A percentile compares a stretch with the other conserved stretches of the same genome.
Evolutionary conservation across 73 alveolate species (phyloP).

Genomic region (Symbiodinium natans): DNA sequence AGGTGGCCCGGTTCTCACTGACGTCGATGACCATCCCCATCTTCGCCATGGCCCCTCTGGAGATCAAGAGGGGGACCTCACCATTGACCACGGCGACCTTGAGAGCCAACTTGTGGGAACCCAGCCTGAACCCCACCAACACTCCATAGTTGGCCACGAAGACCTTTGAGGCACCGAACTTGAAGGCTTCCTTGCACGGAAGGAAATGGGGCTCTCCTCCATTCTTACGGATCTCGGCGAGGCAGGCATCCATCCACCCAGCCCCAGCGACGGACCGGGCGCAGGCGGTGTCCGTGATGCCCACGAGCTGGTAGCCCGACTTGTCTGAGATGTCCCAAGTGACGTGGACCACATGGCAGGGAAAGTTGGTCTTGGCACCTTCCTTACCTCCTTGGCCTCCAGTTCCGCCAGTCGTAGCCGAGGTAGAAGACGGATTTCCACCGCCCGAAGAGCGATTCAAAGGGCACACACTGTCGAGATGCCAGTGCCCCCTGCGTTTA

Average conservation of each 20-base stretch:
- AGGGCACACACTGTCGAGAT: background rate
- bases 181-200: background rate
- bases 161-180: slow-evolving; percentile 2
- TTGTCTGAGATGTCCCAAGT: background rate
- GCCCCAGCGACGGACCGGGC: slow-evolving; percentile 12
- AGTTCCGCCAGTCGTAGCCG: too few relatives aligned
- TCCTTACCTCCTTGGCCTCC: background rate
- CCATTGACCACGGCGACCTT: background rate
- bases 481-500: slow-evolving; percentile 26
- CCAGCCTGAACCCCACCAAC: background rate
- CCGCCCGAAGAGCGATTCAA: background rate
- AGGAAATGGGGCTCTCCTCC: background rate
- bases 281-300: slow-evolving; percentile 20
- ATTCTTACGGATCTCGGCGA: background rate
- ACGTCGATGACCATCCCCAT: background rate
- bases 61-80: background rate
- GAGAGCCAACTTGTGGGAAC: background rate
- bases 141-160: background rate
- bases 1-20: too few relatives aligned
- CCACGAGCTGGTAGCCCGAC: background rate
- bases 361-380: background rate
- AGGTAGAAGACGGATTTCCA: too few relatives aligned
- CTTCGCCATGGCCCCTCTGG: background rate
- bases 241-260: background rate
- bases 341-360: background rate